Percentiles rank a stretch among this genome's conserved stretches.
Conservation (phyloP, 306 rosid genomes). For the Gleditsia sinensis region DNA sequence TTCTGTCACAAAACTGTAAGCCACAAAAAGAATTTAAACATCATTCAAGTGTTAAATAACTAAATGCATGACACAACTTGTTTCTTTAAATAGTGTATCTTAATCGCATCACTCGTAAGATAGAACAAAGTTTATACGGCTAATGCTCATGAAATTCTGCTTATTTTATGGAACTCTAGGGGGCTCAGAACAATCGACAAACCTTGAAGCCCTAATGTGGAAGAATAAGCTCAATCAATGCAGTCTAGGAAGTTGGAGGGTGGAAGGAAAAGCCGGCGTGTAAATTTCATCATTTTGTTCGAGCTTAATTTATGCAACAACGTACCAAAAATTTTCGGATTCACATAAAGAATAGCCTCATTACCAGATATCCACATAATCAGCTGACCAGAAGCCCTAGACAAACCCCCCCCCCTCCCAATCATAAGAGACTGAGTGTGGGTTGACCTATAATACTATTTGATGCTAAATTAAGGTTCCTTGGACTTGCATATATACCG, state of each 20-base stretch:
- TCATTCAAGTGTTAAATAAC: conserved; percentile 25
- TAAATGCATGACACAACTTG: neutral
- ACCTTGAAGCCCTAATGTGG: neutral
- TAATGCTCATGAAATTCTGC: conserved; percentile 19
- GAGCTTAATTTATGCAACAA: neutral
- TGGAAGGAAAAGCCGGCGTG: neutral
- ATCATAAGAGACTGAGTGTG: neutral
- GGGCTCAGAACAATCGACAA: conserved; percentile 2
- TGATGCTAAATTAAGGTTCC: neutral
- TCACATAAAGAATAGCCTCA: conserved; percentile 10
- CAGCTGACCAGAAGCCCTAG: neutral
- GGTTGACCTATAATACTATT: neutral
- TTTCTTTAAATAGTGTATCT: neutral
- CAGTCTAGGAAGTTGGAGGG: neutral
- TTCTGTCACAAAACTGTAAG: conserved; percentile 65
- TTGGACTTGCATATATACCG: neutral
- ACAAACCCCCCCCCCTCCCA: neutral
- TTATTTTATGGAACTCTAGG: neutral
- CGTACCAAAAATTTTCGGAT: conserved; percentile 5
- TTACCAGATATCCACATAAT: conserved; percentile 9
- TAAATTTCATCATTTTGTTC: neutral
- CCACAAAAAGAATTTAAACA: conserved; percentile 27
- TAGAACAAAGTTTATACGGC: neutral
- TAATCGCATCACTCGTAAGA: neutral
- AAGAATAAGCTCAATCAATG: conserved; percentile 11